Base-by-base conservation (phyloP, 148 eudicot species). In the Polygonum aviculare region DNA sequence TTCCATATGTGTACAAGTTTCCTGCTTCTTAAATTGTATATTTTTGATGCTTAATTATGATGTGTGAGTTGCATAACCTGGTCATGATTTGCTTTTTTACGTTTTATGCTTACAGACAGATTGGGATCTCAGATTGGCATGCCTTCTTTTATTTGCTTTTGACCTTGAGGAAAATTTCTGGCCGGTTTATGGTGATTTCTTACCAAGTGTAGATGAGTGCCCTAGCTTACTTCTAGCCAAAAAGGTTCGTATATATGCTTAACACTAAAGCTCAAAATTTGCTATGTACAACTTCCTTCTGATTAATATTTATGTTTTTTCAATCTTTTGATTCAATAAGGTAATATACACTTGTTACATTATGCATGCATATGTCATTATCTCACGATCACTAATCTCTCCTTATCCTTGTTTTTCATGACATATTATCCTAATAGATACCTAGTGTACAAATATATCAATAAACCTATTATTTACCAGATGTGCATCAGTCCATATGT, bases 61-160 rank as follows among this genome's bases (percentile, higher is more conserved):
- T 67, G 41, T 9, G 19, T 67, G 72, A 35, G 72, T 36, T 38
- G 72, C 44, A 16, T 67, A 16, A 67, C 19, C 72, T 38, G 72
- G 38, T 67, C 44, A 67, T 41, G 15, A 14, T 41, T 67, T 67
- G 19, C 72, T 67, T 45, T 35, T 67, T 67, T 67, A 16, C 41
- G 74, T 78, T 76, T 80, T 36, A 15, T 71, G 77, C 49, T 85
- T 85, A 79, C 99, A 95, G 99, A 87, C 89, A 85, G 99, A 92
- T 82, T 95, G 97, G 97, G 99, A 95, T 86, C 85, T 95, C 84
- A 88, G 97, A 81, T 80, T 95, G 86, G 99, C 99, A 72, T 95
- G 97, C 78, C 93, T 95, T 83, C 91, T 95, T 78, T 85, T 95
- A 78, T 85, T 73, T 82, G 89, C 97, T 75, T 84, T 95, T 81